Evolutionary conservation across 345 rosid genomes (phyloP).

Genomic region (Ricinus communis): DNA sequence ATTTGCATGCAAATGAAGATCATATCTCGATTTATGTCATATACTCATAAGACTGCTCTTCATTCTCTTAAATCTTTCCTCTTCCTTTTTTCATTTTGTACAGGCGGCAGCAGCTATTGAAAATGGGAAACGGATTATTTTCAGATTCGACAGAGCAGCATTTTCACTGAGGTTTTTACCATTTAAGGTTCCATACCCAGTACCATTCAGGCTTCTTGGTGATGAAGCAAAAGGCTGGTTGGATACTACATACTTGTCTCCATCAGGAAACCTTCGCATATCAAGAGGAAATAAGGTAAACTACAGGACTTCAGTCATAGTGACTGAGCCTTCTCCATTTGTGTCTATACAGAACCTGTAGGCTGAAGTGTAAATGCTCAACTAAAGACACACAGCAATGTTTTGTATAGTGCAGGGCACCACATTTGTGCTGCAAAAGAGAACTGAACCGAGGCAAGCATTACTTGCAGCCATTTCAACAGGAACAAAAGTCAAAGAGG

Average conservation of each 20-base stretch:
- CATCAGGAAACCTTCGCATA: slow-evolving; percentile 81
- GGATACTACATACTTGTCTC: slow-evolving; percentile 81
- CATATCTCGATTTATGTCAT: neutral
- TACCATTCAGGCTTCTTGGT: slow-evolving; percentile 93
- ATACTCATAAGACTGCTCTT: no score
- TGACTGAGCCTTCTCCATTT: neutral
- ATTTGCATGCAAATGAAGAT: neutral
- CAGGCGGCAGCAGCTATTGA: slow-evolving; percentile 82
- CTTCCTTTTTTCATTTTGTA: neutral
- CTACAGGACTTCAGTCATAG: no score
- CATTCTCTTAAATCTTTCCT: neutral
- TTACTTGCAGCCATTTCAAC: slow-evolving; percentile 68
- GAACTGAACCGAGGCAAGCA: slow-evolving; percentile 72
- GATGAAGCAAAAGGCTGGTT: slow-evolving; percentile 97
- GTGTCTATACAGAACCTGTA: neutral
- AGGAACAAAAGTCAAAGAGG: slow-evolving; percentile 55
- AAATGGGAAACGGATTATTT: slow-evolving; percentile 64
- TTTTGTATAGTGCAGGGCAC: slow-evolving; percentile 91
- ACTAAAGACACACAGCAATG: slow-evolving; percentile 28
- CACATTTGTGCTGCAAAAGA: slow-evolving; percentile 92
- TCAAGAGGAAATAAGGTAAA: slow-evolving; percentile 94
- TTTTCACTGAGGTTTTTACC: slow-evolving; percentile 82
- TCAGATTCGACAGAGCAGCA: slow-evolving; percentile 76
- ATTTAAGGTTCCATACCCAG: slow-evolving; percentile 90
- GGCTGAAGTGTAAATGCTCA: neutral